These are phyloP conservation scores for Orbilia brochopaga DNA, from an alignment of 2,329 filamentous ascomycete genomes.

Conservation along the genomic window DNA sequence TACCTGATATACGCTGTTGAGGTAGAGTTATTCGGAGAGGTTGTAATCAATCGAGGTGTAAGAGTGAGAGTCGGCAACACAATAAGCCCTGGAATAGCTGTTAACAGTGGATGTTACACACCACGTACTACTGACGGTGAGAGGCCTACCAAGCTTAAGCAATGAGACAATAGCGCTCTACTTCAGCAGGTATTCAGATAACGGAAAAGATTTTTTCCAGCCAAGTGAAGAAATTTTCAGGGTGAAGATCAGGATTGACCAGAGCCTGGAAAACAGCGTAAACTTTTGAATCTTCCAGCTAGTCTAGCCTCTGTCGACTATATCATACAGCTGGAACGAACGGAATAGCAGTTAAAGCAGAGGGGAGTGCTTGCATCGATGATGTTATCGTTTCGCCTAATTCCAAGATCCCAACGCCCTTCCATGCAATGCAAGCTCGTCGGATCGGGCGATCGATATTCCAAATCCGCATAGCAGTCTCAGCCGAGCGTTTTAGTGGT, in stretches of 20 bases:
- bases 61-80: neutral
- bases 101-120: neutral
- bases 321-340: neutral
- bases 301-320: too few species aligned
- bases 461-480: neutral
- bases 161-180: neutral
- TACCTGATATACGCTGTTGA: too few species aligned
- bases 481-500: neutral
- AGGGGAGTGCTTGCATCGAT: constrained; percentile 1
- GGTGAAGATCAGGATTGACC: neutral
- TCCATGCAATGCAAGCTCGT: neutral
- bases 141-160: too few species aligned
- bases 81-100: neutral
- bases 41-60: neutral
- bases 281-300: too few species aligned
- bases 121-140: too few species aligned
- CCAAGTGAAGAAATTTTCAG: neutral
- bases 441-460: neutral
- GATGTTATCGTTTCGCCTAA: neutral
- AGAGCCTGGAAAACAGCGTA: neutral
- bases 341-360: neutral
- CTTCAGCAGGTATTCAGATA: neutral
- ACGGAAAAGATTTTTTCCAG: neutral
- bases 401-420: constrained; percentile 5
- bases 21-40: neutral